These are phyloP conservation scores for Diospyros lotus DNA, from an alignment of 148 eudicot species.

Conservation along the genomic window DNA sequence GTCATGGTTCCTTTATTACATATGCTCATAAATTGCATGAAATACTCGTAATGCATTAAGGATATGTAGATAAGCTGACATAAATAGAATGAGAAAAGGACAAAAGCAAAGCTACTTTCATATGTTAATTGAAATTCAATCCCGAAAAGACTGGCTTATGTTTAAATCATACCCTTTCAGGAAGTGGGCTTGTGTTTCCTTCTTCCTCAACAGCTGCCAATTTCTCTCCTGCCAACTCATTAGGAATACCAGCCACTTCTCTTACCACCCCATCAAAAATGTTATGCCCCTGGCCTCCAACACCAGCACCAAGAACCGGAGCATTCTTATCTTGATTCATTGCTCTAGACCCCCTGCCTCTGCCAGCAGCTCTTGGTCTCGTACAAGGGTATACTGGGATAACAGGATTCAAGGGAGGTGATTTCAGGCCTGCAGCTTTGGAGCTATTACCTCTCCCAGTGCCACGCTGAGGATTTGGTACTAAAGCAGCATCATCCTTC, in stretches of 20 bases:
- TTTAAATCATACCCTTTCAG: constrained; percentile 25
- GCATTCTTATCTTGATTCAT: constrained; percentile 27
- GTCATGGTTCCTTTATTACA: not conserved
- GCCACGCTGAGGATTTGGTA: constrained; percentile 30
- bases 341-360: constrained; percentile 29
- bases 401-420: constrained; percentile 26
- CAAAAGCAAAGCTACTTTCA: not conserved
- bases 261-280: constrained; percentile 16
- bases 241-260: constrained; percentile 21
- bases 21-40: not conserved
- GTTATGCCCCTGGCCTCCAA: constrained; percentile 14
- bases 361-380: constrained; percentile 30
- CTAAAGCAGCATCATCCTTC: constrained; percentile 23
- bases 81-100: not conserved
- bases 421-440: constrained; percentile 19
- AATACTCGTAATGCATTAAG: not conserved
- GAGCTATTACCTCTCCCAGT: constrained; percentile 20
- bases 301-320: constrained; percentile 19
- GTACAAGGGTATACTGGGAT: constrained; percentile 20
- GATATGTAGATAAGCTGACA: not conserved
- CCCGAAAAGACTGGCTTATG: not conserved
- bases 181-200: constrained; percentile 37
- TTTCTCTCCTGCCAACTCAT: constrained; percentile 25
- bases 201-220: constrained; percentile 27
- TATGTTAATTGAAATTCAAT: not conserved